Percentiles rank a stretch among this genome's conserved stretches.
Conservation (phyloP, 306 rosid species). For the Quercus gilva region DNA sequence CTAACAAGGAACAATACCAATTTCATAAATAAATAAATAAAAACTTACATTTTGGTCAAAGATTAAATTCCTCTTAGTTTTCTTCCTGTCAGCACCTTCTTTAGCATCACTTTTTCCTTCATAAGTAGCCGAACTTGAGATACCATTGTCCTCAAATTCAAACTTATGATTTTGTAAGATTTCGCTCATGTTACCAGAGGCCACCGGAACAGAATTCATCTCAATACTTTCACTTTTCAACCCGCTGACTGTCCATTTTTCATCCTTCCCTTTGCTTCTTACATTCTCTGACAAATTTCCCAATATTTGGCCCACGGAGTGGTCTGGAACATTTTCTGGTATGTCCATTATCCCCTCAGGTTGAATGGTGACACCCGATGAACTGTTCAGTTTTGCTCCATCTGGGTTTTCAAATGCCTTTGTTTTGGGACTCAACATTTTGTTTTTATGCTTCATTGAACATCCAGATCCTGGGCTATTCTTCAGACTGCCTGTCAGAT, state of each 20-base stretch:
- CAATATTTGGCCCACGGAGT: constrained; percentile 20
- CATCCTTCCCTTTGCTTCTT: constrained; percentile 16
- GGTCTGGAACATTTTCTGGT: constrained; percentile 8
- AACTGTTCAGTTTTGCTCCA: constrained; percentile 22
- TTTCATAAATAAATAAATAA: not conserved
- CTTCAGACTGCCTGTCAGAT: constrained; percentile 14
- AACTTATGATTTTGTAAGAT: not conserved
- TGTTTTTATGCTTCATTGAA: constrained; percentile 9
- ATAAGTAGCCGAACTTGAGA: not conserved
- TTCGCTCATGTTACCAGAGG: not conserved
- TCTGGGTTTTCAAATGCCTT: constrained; percentile 17
- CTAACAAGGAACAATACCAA: not conserved
- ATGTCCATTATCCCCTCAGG: constrained; percentile 14
- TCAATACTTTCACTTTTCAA: constrained; percentile 11
- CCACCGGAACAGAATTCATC: not conserved
- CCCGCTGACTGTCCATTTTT: not conserved
- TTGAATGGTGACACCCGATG: constrained; percentile 22
- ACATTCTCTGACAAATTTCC: constrained; percentile 7
- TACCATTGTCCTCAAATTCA: not conserved
- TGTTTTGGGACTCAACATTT: constrained; percentile 17
- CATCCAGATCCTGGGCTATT: constrained; percentile 18
- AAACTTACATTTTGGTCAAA: constrained; percentile 25
- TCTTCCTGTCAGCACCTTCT: constrained; percentile 7
- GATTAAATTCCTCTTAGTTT: constrained; percentile 13
- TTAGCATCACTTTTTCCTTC: constrained; percentile 17